Evolutionary conservation across 495 filamentous ascomycete species (phyloP).

Genomic region (Penicillium crystallinum): DNA sequence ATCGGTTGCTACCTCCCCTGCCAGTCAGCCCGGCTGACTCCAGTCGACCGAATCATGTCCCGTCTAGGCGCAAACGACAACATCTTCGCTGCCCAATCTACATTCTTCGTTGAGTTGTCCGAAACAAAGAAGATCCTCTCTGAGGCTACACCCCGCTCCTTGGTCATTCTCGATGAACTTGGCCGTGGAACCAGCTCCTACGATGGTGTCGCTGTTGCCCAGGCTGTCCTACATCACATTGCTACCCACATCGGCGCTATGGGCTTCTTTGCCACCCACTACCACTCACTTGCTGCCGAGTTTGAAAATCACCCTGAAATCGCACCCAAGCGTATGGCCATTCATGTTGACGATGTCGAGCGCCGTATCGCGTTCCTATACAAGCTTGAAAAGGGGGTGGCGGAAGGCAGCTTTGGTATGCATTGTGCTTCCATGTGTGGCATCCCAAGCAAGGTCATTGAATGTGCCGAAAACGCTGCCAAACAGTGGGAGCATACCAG

Average conservation of each 20-base stretch:
- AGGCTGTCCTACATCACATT: slow-evolving; percentile 92
- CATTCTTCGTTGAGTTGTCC: slow-evolving; percentile 96
- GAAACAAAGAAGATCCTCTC: slow-evolving; percentile 98
- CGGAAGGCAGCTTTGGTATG: slow-evolving; percentile 98
- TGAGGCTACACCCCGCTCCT: slow-evolving; percentile 88
- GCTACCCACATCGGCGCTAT: slow-evolving; percentile 88
- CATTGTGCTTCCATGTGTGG: slow-evolving; percentile 98
- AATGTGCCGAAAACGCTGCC: slow-evolving; percentile 84
- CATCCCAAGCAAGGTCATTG: slow-evolving; percentile 76
- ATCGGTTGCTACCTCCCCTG: slow-evolving; percentile 92
- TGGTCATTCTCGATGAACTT: slow-evolving; percentile 97
- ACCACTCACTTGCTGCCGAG: slow-evolving; percentile 87
- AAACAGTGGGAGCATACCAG: slow-evolving; percentile 94
- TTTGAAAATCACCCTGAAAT: slow-evolving; percentile 88
- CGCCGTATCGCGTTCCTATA: slow-evolving; percentile 90
- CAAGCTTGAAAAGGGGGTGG: slow-evolving; percentile 89
- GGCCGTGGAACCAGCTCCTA: slow-evolving; percentile 91
- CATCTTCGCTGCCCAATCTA: slow-evolving; percentile 96
- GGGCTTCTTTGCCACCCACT: slow-evolving; percentile 98
- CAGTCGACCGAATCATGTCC: slow-evolving; percentile 97
- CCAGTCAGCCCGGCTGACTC: slow-evolving; percentile 76
- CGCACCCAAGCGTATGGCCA: slow-evolving; percentile 79
- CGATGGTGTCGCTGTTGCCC: slow-evolving; percentile 93
- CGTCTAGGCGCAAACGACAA: slow-evolving; percentile 98
- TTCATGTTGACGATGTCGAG: slow-evolving; percentile 82